These are phyloP conservation scores for Phytophthora pini DNA, from an alignment of 352 stramenopile species.

Conservation along the genomic window DNA sequence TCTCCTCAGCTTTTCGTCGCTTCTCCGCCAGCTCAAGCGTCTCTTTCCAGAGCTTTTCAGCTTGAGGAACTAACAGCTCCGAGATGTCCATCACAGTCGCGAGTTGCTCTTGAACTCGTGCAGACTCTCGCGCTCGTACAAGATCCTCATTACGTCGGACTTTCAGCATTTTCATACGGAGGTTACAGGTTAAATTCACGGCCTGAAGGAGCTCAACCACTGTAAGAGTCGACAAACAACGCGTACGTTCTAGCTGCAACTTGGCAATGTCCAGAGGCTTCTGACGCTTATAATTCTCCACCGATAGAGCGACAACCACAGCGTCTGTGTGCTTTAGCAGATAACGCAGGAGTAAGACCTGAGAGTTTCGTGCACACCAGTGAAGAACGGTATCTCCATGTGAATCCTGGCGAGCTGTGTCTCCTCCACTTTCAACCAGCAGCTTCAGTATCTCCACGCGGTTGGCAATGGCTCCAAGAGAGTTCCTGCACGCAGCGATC, in stretches of 20 bases:
- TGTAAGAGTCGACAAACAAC: constrained; percentile 36
- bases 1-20: constrained; percentile 44
- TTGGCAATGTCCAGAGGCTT: constrained; percentile 75
- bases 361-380: constrained; percentile 67
- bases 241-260: constrained; percentile 35
- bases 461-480: constrained; percentile 41
- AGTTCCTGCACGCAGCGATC: constrained; percentile 63
- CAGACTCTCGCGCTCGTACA: constrained; percentile 13
- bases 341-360: constrained; percentile 56
- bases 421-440: constrained; percentile 51
- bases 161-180: constrained; percentile 68
- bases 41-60: constrained; percentile 44
- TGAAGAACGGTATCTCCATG: constrained; percentile 76
- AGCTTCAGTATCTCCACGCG: constrained; percentile 60
- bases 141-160: constrained; percentile 49
- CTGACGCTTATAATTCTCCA: constrained; percentile 65
- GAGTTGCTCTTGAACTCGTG: constrained; percentile 37
- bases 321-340: constrained; percentile 71
- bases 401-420: constrained; percentile 51
- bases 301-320: constrained; percentile 43
- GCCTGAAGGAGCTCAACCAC: constrained; percentile 47
- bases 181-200: constrained; percentile 61
- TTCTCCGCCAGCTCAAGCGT: constrained; percentile 45
- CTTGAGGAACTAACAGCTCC: constrained; percentile 31
- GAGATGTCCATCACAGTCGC: constrained; percentile 37